A percentile compares a stretch with the other conserved stretches of the same genome.
Conservation (phyloP, 2,329 filamentous ascomycete species). For the Pseudogymnoascus sp. region DNA sequence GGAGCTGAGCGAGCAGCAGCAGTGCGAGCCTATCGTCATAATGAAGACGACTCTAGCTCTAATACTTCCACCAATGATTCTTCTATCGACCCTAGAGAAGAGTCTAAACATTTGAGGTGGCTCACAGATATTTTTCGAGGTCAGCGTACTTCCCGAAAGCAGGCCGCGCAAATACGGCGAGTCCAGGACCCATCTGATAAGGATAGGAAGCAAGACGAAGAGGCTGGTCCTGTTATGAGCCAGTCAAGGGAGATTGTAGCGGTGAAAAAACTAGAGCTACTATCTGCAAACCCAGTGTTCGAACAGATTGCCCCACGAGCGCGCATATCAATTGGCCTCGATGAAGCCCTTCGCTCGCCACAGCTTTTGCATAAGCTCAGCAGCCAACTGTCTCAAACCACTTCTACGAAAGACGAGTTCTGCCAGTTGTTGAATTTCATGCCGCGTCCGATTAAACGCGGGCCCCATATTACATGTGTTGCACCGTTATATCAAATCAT, state of each 20-base stretch:
- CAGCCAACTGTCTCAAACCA: constrained; percentile 6
- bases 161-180: neutral
- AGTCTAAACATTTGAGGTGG: neutral
- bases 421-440: neutral
- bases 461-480: constrained; percentile 9
- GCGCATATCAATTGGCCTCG: constrained; percentile 6
- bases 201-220: neutral
- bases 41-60: neutral
- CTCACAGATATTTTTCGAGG: neutral
- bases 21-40: neutral
- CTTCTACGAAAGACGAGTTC: constrained; percentile 11
- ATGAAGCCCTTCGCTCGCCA: constrained; percentile 9
- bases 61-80: neutral
- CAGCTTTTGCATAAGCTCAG: neutral
- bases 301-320: constrained; percentile 7
- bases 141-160: neutral
- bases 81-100: neutral
- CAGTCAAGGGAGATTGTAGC: neutral
- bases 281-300: neutral
- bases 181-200: neutral
- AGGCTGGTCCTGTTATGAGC: neutral
- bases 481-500: constrained; percentile 21
- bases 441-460: neutral
- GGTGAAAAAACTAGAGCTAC: neutral
- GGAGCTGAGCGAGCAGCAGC: neutral